Conservation (phyloP, 257 asterid genomes). For the Ajuga chamaepitys region DNA sequence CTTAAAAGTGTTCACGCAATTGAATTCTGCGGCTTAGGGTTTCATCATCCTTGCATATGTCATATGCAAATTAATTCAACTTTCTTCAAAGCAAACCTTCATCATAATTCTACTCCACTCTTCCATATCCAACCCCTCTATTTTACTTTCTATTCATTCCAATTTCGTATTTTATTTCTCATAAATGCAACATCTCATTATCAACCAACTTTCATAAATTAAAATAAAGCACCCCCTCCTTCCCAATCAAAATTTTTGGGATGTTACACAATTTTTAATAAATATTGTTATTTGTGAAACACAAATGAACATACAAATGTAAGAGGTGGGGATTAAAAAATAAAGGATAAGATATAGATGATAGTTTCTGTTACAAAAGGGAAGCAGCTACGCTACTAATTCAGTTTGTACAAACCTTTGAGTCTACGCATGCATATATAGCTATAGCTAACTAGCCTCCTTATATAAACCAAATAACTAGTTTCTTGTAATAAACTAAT, state of each 20-base stretch:
- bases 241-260: no score
- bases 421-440: not conserved
- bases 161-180: no score
- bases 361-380: no score
- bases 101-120: slow-evolving; percentile 1
- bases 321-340: no score
- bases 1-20: slow-evolving; percentile 16
- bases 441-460: not conserved
- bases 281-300: no score
- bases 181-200: not conserved
- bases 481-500: not conserved
- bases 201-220: no score
- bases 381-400: no score
- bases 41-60: slow-evolving; percentile 3
- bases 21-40: slow-evolving; percentile 20
- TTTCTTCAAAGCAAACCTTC: slow-evolving; percentile 36
- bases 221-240: no score
- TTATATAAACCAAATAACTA: not conserved
- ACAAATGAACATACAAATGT: no score
- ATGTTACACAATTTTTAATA: no score
- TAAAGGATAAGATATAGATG: no score
- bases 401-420: not conserved
- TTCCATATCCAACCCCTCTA: not conserved
- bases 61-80: slow-evolving; percentile 11
- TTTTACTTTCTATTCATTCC: not conserved